Evolutionary conservation across 495 filamentous ascomycete genomes (phyloP), one percentile per base, ranked within the genome.

Genomic region (Antarctomyces pellizariae): DNA sequence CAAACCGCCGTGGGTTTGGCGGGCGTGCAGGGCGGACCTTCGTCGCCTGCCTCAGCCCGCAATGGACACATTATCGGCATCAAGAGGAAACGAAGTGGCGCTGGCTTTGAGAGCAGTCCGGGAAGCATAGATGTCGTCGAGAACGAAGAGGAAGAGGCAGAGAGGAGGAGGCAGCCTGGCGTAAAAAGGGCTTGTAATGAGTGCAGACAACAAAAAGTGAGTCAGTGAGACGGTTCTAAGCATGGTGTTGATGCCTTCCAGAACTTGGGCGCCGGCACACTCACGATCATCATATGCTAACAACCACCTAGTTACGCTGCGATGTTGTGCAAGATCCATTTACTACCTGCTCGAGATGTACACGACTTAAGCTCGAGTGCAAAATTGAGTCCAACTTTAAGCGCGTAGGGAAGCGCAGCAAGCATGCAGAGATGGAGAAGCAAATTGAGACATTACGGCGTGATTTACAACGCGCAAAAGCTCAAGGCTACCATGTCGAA

Each of bases 311-410:
- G 77, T 59, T 89, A 31, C 73, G 75, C 38, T 93, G 83, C 60
- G 75, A 91, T 60, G 82, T 91, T 31, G 54, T 77, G 24, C 75
- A 84, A 53, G 76, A 80, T 29, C 75, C 77, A 3, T 90, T 79
- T 49, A 57, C 62, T 25, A 59, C 67, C 35, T 93, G 83, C 49
- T 71, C 68, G 16, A 61, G 83, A 36, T 93, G 83, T 54, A 71
- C 64, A 42, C 78, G 79, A 38, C 61, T 89, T 32, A 75, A 71
- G 40, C 74, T 91, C 32, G 64, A 70, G 13, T 93, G 83, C 59
- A 79, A 79, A 40, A 90, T 93, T 45, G 78, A 90, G 45, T 75
- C 74, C 34, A 82, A 83, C 42, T 93, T 93, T 54, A 89, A 86
- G 52, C 74, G 83, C 26, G 59, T 90, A 18, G 82, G 78, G 28